Percentiles rank a stretch among this genome's conserved stretches.
These are phyloP conservation scores for Annulohypoxylon stygium DNA, from an alignment of 495 filamentous ascomycete species.

Conservation along the genomic window DNA sequence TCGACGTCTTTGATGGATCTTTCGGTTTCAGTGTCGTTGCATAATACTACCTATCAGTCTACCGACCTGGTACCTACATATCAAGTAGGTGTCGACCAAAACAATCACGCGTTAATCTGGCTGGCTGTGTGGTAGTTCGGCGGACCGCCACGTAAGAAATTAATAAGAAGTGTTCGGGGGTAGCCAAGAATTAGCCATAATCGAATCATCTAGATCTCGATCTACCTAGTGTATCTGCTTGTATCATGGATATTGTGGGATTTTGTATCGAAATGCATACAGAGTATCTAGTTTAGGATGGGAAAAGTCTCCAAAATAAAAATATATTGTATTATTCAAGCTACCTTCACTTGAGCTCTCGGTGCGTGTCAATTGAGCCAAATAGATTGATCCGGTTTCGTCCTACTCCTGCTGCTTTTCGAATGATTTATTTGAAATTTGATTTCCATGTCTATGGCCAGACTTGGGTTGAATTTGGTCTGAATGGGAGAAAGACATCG, in stretches of 20 bases:
- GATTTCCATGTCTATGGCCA: no score
- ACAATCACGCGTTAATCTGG: neutral
- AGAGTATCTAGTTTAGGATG: neutral
- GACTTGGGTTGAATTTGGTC: no score
- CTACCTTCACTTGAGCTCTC: neutral
- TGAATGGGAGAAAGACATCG: no score
- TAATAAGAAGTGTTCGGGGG: neutral
- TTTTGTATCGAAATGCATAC: neutral
- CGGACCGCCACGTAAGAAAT: neutral
- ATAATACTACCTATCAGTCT: conserved; percentile 37
- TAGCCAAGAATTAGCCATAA: neutral
- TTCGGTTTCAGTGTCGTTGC: conserved; percentile 70
- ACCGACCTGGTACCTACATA: neutral
- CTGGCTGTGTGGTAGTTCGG: neutral
- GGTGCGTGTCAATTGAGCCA: neutral
- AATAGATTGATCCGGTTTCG: neutral
- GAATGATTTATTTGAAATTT: no score
- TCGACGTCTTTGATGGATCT: conserved; percentile 68
- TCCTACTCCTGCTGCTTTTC: neutral
- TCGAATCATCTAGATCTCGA: neutral
- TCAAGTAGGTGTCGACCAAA: no score
- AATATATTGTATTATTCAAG: conserved; percentile 1
- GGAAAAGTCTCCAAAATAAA: neutral
- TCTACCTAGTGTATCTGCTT: neutral
- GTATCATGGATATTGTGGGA: neutral